Conservation (phyloP, 345 rosid species). For the Pistacia atlantica region DNA sequence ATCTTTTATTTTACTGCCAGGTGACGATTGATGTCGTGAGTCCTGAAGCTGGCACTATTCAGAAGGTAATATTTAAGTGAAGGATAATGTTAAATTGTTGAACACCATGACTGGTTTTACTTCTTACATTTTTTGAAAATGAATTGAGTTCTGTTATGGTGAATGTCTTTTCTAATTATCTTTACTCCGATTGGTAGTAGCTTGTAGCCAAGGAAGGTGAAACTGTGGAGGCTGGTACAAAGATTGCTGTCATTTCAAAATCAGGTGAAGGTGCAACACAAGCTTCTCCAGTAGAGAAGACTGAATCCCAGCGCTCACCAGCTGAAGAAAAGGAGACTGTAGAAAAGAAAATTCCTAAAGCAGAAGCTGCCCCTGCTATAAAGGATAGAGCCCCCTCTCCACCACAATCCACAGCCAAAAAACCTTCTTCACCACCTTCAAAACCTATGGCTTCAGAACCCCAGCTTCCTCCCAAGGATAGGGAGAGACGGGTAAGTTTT, state of each 20-base stretch:
- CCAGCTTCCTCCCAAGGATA: conserved; percentile 96
- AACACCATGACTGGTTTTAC: background rate
- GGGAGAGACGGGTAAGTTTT: conserved; percentile 86
- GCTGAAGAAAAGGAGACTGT: conserved; percentile 35
- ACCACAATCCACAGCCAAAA: conserved; percentile 47
- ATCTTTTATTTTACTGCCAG: conserved; percentile 23
- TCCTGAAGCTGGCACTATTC: conserved; percentile 32
- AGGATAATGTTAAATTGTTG: background rate
- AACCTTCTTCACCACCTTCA: conserved; percentile 56
- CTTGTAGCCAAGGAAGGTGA: conserved; percentile 93
- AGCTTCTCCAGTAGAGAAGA: conserved; percentile 78
- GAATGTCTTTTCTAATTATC: background rate
- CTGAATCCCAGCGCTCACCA: conserved; percentile 50
- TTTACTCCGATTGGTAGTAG: conserved; percentile 38
- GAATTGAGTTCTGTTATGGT: background rate
- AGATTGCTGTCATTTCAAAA: conserved; percentile 80
- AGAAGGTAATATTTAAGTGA: conserved; percentile 23
- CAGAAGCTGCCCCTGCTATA: conserved; percentile 50
- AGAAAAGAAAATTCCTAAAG: conserved; percentile 50
- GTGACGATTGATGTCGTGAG: conserved; percentile 34
- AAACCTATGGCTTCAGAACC: conserved; percentile 79
- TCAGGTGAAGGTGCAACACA: conserved; percentile 81
- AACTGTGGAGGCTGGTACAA: conserved; percentile 91
- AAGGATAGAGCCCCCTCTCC: conserved; percentile 52
- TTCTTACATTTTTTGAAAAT: background rate